These are phyloP conservation scores for Thelephora terrestris DNA, from an alignment of 1,284 basidiomycete genomes.

Conservation along the genomic window DNA sequence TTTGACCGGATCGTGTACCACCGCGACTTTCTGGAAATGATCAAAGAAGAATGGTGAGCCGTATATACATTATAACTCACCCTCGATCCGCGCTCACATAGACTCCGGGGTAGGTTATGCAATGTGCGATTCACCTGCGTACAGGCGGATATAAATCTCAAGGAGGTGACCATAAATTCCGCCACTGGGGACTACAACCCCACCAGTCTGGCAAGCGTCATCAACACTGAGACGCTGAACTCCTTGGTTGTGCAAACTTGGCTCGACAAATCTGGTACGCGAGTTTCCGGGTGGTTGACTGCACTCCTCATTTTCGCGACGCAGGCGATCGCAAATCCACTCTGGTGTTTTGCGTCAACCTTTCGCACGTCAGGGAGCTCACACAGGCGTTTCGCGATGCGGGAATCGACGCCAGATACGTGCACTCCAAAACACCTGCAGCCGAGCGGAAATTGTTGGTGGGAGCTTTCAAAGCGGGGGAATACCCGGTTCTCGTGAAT, in stretches of 20 bases:
- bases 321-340: conserved; percentile 69
- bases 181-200: conserved; percentile 73
- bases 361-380: conserved; percentile 74
- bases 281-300: neutral
- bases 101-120: conserved; percentile 57
- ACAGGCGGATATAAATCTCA: conserved; percentile 62
- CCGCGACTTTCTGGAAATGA: conserved; percentile 88
- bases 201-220: conserved; percentile 63
- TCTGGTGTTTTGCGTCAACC: conserved; percentile 83
- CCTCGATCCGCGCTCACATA: neutral
- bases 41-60: conserved; percentile 81
- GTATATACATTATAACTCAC: neutral
- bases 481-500: conserved; percentile 85
- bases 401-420: conserved; percentile 80
- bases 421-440: conserved; percentile 66
- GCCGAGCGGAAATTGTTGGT: conserved; percentile 60
- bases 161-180: conserved; percentile 52
- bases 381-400: conserved; percentile 65
- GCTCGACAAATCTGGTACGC: conserved; percentile 68
- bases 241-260: conserved; percentile 71
- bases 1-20: conserved; percentile 94
- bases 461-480: conserved; percentile 56
- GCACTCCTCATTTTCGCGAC: neutral
- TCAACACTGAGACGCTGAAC: conserved; percentile 74
- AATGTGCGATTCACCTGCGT: conserved; percentile 79